Base-by-base conservation (phyloP, 2,329 filamentous ascomycete species). In the Stagonosporopsis chrysanthemi region DNA sequence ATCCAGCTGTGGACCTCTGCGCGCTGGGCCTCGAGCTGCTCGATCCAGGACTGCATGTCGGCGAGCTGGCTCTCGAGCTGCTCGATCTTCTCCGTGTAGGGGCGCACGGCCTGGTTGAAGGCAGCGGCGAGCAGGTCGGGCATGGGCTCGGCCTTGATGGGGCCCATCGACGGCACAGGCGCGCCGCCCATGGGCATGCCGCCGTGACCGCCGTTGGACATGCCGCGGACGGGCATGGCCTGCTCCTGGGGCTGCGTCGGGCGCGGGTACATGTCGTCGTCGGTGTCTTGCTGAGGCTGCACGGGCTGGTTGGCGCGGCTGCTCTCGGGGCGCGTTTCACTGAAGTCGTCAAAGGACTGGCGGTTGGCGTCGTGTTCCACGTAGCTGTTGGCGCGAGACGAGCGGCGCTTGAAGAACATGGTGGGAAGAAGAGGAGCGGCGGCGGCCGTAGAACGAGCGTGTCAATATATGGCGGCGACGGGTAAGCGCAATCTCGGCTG, bases 1-100 rank as follows among this genome's bases (percentile, higher is more conserved):
- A 84, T 84, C 82, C 82, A 84, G 45, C 78, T 77, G 69, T 83
- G 80, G 31, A 84, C 79, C 57, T 84, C 82, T 26, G 76, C 75
- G 60, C 81, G 75, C 76, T 83, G 80, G 60, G 77, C 73, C 72
- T 84, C 81, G 60, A 84, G 70, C 68, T 80, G 76, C 69, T 83
- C 80, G 48, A 84, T 75, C 73, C 80, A 83, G 11, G 76, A 71
- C 60, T 79, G 77, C 70, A 83, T 69, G 65, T 84, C 82, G 49
- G 79, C 79, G 45, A 83, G 74, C 74, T 84, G 80, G 57, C 68
- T 75, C 73, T 83, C 81, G 58, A 84, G 72, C 55, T 78, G 75
- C 63, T 83, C 81, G 49, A 83, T 82, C 73, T 82, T 81, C 50
- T 83, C 81, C n/a, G 75, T 78, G 69, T 83, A 82, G 9, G 82